These are phyloP conservation scores for Nicotiana obtusifolia DNA, from an alignment of 257 asterid species.

Conservation along the genomic window DNA sequence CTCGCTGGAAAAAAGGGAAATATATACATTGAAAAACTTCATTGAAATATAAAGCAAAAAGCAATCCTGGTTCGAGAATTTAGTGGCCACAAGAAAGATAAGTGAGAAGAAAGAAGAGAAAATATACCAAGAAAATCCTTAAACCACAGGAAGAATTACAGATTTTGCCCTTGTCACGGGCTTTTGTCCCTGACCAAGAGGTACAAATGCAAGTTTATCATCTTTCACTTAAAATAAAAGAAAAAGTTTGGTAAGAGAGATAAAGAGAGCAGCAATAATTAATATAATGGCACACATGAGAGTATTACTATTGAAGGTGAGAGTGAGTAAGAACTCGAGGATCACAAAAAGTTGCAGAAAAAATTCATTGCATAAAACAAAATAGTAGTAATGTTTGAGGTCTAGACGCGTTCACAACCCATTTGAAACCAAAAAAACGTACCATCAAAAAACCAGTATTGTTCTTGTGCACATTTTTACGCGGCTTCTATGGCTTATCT, in stretches of 20 bases:
- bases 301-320: constrained; percentile 5
- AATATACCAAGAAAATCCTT: constrained; percentile 7
- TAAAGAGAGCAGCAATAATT: background rate
- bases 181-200: constrained; percentile 35
- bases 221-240: background rate
- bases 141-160: constrained; percentile 9
- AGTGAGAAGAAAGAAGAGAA: background rate
- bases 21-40: too few relatives aligned
- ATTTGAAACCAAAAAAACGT: background rate
- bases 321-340: background rate
- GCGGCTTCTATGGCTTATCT: constrained; percentile 26
- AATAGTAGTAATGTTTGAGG: constrained; percentile 4
- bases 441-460: constrained; percentile 11
- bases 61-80: background rate
- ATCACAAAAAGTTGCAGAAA: constrained; percentile 21
- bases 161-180: constrained; percentile 53
- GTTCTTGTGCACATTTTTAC: background rate
- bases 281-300: background rate
- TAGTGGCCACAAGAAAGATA: constrained; percentile 18
- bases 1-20: background rate
- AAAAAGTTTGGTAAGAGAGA: background rate
- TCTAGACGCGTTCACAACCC: constrained; percentile 30
- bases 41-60: background rate
- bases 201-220: constrained; percentile 27
- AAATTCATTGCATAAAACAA: constrained; percentile 29